A percentile compares a stretch with the other conserved stretches of the same genome.
Conservation (phyloP, 2,329 filamentous ascomycete genomes). For the Biscogniauxia marginata region DNA sequence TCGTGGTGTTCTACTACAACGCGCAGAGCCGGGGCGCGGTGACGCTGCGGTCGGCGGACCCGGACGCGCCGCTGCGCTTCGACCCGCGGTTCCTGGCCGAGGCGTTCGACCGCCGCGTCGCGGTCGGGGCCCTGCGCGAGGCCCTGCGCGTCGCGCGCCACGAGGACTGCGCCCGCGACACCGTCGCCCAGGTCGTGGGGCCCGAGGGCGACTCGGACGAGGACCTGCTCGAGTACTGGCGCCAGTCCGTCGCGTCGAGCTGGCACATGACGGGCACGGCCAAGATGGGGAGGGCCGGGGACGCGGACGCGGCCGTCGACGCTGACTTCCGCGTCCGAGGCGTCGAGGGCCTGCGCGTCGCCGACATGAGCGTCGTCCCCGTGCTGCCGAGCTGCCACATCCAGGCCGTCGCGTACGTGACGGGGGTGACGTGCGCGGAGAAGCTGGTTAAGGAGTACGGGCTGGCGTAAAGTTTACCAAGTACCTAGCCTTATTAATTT, state of each 20-base stretch:
- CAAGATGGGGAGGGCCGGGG: slow-evolving; percentile 51
- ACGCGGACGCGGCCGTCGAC: slow-evolving; percentile 48
- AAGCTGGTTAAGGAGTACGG: slow-evolving; percentile 45
- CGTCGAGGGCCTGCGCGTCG: slow-evolving; percentile 47
- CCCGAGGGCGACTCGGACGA: slow-evolving; percentile 51
- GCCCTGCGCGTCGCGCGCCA: slow-evolving; percentile 40
- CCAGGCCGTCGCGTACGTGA: slow-evolving; percentile 53
- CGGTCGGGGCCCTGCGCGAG: slow-evolving; percentile 49
- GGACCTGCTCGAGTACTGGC: slow-evolving; percentile 49
- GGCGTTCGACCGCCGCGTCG: slow-evolving; percentile 52
- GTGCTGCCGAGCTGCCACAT: slow-evolving; percentile 51
- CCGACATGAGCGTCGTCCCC: slow-evolving; percentile 52
- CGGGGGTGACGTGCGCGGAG: slow-evolving; percentile 51
- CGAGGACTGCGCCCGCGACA: slow-evolving; percentile 45
- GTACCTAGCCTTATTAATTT: too few species aligned
- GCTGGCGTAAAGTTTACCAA: slow-evolving; percentile 31
- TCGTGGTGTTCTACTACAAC: slow-evolving; percentile 52
- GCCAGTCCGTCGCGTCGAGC: slow-evolving; percentile 41
- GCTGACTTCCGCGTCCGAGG: slow-evolving; percentile 47
- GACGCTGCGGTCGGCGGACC: slow-evolving; percentile 51
- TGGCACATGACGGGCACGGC: slow-evolving; percentile 58
- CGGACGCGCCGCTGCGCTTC: slow-evolving; percentile 48
- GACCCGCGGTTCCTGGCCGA: slow-evolving; percentile 53
- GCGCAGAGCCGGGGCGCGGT: slow-evolving; percentile 52
- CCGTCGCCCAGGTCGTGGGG: slow-evolving; percentile 38